Conservation (phyloP, 2,329 filamentous ascomycete species). For the Dothiorella sarmentorum region DNA sequence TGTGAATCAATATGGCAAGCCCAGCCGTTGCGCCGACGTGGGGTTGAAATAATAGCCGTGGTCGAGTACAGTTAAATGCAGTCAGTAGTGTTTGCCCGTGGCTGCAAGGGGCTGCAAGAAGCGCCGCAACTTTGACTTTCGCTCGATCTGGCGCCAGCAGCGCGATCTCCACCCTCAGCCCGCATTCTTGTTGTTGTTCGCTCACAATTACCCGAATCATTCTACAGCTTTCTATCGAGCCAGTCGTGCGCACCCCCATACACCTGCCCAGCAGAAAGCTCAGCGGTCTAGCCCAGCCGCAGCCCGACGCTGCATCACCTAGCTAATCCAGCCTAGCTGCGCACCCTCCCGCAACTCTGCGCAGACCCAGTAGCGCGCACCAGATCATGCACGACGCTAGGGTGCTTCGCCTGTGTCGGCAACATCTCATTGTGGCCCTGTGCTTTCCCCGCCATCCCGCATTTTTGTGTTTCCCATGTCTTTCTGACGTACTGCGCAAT, state of each 20-base stretch:
- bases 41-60: slow-evolving; percentile 13
- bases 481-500: background rate
- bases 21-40: background rate
- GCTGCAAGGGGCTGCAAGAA: slow-evolving; percentile 6
- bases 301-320: background rate
- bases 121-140: background rate
- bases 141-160: slow-evolving; percentile 4
- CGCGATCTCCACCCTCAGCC: background rate
- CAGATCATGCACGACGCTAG: slow-evolving; percentile 12
- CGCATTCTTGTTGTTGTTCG: background rate
- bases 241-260: background rate
- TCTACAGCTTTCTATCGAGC: background rate
- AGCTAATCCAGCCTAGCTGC: slow-evolving; percentile 5
- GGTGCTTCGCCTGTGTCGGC: background rate
- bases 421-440: background rate
- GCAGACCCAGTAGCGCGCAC: slow-evolving; percentile 6
- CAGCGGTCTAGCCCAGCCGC: background rate
- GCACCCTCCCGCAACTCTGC: background rate
- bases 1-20: slow-evolving; percentile 7
- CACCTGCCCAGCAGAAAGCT: background rate
- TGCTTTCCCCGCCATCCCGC: background rate
- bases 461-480: background rate
- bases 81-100: background rate
- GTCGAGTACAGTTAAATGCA: background rate
- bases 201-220: background rate